Conservation (phyloP, 306 rosid genomes). For the Lablab purpureus region DNA sequence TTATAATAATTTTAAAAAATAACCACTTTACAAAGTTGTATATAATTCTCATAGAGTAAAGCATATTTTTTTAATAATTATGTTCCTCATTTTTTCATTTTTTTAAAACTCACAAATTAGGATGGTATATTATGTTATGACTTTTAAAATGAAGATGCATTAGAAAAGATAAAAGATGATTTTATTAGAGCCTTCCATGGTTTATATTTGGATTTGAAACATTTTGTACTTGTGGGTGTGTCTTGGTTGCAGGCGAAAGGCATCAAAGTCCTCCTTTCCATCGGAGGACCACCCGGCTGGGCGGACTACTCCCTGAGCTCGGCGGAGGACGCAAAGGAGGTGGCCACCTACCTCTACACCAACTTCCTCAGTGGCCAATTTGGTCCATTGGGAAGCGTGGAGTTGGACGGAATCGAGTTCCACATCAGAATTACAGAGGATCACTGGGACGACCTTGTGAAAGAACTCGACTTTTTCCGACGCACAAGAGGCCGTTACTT, state of each 20-base stretch:
- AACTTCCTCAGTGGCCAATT: constrained; percentile 27
- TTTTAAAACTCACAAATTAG: too few species aligned
- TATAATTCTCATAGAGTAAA: too few species aligned
- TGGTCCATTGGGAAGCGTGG: constrained; percentile 27
- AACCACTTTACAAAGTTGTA: too few species aligned
- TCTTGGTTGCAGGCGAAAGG: not conserved
- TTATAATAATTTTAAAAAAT: too few species aligned
- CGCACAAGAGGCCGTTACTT: not conserved
- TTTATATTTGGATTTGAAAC: too few species aligned
- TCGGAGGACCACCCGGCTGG: not conserved
- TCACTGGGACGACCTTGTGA: constrained; percentile 55
- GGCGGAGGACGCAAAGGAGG: not conserved
- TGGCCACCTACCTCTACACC: not conserved
- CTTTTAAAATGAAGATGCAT: too few species aligned
- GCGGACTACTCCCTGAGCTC: not conserved
- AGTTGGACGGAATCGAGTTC: constrained; percentile 34
- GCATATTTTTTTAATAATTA: too few species aligned
- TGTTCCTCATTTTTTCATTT: too few species aligned
- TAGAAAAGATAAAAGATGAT: too few species aligned
- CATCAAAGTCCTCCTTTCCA: not conserved
- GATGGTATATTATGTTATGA: too few species aligned
- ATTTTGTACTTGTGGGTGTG: too few species aligned
- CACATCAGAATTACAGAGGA: constrained; percentile 17
- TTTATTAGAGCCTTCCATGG: too few species aligned
- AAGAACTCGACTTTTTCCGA: constrained; percentile 31